Base-by-base conservation (phyloP, 306 rosid genomes). In the Vigna angularis region DNA sequence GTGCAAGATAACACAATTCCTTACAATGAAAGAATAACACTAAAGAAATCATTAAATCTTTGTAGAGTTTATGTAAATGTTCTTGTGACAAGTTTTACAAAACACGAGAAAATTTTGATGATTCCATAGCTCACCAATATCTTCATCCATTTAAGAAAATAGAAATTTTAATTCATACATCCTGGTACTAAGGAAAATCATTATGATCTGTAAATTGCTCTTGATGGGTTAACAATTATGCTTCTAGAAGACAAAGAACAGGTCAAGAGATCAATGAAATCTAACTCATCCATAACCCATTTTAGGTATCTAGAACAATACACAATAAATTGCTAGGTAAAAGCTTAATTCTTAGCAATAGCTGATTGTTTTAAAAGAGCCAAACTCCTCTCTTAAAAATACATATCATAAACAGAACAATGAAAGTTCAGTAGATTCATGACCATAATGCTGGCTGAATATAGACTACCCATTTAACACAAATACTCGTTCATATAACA, bases 1-100 rank as follows among this genome's bases (percentile, higher is more conserved):
- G 45, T 56, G 70, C 77, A 81, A 77, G 40, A 70, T 66, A 42
- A 51, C 51, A 32, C 52, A 3, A 12, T 18, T 13, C 5, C 62
- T 42, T 18, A 13, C 17, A 34, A 16, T 47, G 1, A 10, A 57
- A 77, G 49, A 15, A 45, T 13, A 58, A 34, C 56, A 63, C 65
- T 8, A 72, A 72, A 26, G 73, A 69, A 59, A 53, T 30, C 53
- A 42, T 15, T 56, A 48, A 12, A 65, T 18, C 72, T 47, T 48
- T 22, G 18, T 28, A 40, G 26, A 12, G 52, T 22, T 3, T 15
- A 52, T 62, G 62, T 16, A 15, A 49, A 40, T 11, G 9, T 20
- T 44, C 58, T 65, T 36, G 32, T 49, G 44, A 1, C 47, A 63
- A 42, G 28, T n/a, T 74, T 34, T 40, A 40, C 59, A 20, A 13